phyloP scores from a whole-genome alignment of 495 filamentous ascomycete genomes.

The Bombardia bombarda region DNA sequence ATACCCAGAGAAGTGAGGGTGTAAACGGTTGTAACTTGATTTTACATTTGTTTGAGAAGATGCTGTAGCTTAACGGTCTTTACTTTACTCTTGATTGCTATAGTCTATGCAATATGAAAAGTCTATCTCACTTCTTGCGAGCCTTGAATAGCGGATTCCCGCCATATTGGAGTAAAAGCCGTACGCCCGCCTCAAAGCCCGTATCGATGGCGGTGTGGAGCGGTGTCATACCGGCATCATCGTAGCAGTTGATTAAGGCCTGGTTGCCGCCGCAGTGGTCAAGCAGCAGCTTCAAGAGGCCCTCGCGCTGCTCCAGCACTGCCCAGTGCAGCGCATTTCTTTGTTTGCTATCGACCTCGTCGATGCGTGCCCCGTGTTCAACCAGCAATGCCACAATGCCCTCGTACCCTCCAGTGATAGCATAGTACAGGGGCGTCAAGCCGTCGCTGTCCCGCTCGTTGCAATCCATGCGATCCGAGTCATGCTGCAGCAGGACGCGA shows the following conservation, averaged over 20 bases:
- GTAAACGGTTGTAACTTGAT: too few species aligned
- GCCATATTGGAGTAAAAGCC: constrained; percentile 10
- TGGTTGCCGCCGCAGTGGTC: constrained; percentile 2
- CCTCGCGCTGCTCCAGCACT: constrained; percentile 12
- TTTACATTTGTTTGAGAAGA: too few species aligned
- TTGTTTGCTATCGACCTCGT: constrained; percentile 2
- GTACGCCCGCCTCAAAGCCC: constrained; percentile 15
- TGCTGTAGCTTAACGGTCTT: too few species aligned
- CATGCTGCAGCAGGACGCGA: constrained; percentile 10
- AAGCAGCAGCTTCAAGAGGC: constrained; percentile 10
- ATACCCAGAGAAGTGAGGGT: too few species aligned
- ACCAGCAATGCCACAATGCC: constrained; percentile 10
- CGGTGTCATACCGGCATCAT: constrained; percentile 15
- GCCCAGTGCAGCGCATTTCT: constrained; percentile 21
- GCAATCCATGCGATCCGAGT: constrained; percentile 8
- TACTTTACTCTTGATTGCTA: too few species aligned
- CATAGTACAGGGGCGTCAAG: constrained; percentile 16
- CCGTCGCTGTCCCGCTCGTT: constrained; percentile 21
- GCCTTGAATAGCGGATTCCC: background rate
- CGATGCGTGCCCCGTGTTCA: constrained; percentile 10
- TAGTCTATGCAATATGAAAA: too few species aligned
- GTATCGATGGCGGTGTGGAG: constrained; percentile 16
- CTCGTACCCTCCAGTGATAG: constrained; percentile 8
- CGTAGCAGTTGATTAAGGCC: constrained; percentile 11
- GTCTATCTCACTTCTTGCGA: too few species aligned